These are phyloP conservation scores for Aspergillus ochraceus DNA, from an alignment of 2,329 filamentous ascomycete genomes.

Conservation along the genomic window DNA sequence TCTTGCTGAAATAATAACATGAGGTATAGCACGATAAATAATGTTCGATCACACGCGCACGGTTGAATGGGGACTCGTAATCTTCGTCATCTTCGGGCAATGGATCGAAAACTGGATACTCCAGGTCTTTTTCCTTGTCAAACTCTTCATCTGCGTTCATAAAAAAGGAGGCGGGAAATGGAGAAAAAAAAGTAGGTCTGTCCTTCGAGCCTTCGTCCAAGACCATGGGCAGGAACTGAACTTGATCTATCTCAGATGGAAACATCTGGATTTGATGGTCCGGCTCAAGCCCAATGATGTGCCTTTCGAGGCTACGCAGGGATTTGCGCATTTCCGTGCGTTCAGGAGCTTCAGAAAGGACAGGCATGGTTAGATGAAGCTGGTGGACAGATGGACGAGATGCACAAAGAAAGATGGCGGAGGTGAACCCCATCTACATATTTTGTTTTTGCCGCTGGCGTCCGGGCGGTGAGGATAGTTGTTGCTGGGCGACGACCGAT, in stretches of 20 bases:
- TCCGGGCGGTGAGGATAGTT: too few species aligned
- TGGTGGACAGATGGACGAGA: too few species aligned
- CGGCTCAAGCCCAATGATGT: background rate
- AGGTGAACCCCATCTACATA: too few species aligned
- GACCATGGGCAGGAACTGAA: background rate
- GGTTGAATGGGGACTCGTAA: background rate
- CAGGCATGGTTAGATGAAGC: background rate
- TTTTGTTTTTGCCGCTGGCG: too few species aligned
- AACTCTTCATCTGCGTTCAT: background rate
- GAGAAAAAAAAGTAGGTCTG: background rate
- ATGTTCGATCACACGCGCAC: background rate
- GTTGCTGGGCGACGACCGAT: background rate
- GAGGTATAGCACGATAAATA: background rate
- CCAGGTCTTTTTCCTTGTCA: background rate
- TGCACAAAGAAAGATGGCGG: background rate
- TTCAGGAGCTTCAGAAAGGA: background rate
- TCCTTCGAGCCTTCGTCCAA: background rate
- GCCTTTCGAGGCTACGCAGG: background rate
- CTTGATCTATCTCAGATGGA: background rate
- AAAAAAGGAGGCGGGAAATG: background rate
- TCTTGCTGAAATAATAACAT: background rate
- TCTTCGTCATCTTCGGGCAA: background rate
- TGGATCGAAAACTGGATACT: background rate
- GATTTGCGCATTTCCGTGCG: background rate
- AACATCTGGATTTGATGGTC: background rate